These are phyloP conservation scores for Phytopythium cucurbitacearum DNA, from an alignment of 352 stramenopile genomes.

Conservation along the genomic window DNA sequence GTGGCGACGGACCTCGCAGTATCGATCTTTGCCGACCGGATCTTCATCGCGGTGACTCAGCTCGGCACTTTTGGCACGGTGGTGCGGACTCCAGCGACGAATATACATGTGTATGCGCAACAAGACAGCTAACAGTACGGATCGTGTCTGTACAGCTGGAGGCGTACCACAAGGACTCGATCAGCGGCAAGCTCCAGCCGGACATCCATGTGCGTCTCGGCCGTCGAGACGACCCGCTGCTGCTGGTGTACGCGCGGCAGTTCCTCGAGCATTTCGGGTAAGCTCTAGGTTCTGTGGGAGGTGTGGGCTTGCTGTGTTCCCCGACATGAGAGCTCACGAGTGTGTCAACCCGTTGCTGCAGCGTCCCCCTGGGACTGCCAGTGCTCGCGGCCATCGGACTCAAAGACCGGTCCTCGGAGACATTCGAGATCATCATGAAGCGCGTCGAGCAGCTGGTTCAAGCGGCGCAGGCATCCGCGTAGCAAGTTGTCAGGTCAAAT, in stretches of 20 bases:
- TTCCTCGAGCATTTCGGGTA: slow-evolving; percentile 86
- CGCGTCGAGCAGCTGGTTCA: slow-evolving; percentile 41
- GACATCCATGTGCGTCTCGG: slow-evolving; percentile 78
- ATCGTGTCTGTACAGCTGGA: slow-evolving; percentile 37
- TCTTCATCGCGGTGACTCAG: slow-evolving; percentile 82
- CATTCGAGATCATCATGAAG: slow-evolving; percentile 78
- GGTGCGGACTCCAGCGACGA: slow-evolving; percentile 17
- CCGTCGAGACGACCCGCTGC: slow-evolving; percentile 70
- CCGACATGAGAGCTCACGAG: neutral
- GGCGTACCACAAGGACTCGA: slow-evolving; percentile 65
- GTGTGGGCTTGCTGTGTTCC: neutral
- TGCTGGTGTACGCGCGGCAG: slow-evolving; percentile 80
- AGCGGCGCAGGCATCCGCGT: slow-evolving; percentile 8
- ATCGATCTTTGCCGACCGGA: slow-evolving; percentile 73
- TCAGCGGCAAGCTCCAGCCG: slow-evolving; percentile 72
- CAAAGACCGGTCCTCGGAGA: slow-evolving; percentile 67
- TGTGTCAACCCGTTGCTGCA: slow-evolving; percentile 10
- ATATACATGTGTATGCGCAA: neutral
- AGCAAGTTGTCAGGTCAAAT: neutral
- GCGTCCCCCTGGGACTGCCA: slow-evolving; percentile 54
- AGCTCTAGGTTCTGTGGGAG: slow-evolving; percentile 3
- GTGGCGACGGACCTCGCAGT: slow-evolving; percentile 64
- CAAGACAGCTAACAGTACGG: neutral
- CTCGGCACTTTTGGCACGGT: slow-evolving; percentile 78
- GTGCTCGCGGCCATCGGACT: slow-evolving; percentile 72